Percentiles rank a stretch among this genome's conserved stretches.
phyloP scores from a whole-genome alignment of 2,329 filamentous ascomycete genomes.

The Venturia pyrina region DNA sequence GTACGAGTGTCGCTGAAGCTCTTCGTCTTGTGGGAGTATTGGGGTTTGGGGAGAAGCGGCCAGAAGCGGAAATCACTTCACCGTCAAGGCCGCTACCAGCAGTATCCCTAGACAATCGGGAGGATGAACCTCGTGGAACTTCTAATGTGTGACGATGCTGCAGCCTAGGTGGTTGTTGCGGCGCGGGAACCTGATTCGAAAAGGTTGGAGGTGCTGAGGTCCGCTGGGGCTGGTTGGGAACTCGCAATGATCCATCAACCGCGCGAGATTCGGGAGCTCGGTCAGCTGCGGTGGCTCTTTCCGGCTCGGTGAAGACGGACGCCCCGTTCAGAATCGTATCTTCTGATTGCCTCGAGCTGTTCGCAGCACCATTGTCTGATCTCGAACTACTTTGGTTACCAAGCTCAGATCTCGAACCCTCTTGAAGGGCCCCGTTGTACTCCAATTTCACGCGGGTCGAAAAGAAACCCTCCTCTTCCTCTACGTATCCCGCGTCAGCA shows the following conservation, averaged over 20 bases:
- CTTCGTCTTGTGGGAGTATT: conserved; percentile 52
- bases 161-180: conserved; percentile 46
- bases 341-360: not conserved
- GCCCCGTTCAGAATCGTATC: conserved; percentile 9
- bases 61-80: conserved; percentile 55
- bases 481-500: conserved; percentile 26
- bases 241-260: conserved; percentile 8
- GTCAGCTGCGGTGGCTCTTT: not conserved
- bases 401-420: conserved; percentile 14
- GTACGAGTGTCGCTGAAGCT: conserved; percentile 71
- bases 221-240: conserved; percentile 25
- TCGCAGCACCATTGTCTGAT: not conserved
- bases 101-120: conserved; percentile 59
- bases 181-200: conserved; percentile 36
- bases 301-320: not conserved
- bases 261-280: not conserved
- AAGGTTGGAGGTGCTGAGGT: conserved; percentile 54
- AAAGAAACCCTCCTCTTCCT: conserved; percentile 26
- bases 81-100: conserved; percentile 25
- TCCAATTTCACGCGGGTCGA: conserved; percentile 28
- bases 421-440: not conserved
- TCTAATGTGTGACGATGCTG: conserved; percentile 83
- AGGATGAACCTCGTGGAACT: conserved; percentile 58
- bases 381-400: conserved; percentile 15
- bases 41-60: conserved; percentile 74